Conservation (phyloP, 805 yeast species). For the Naumovozyma dairenensis region DNA sequence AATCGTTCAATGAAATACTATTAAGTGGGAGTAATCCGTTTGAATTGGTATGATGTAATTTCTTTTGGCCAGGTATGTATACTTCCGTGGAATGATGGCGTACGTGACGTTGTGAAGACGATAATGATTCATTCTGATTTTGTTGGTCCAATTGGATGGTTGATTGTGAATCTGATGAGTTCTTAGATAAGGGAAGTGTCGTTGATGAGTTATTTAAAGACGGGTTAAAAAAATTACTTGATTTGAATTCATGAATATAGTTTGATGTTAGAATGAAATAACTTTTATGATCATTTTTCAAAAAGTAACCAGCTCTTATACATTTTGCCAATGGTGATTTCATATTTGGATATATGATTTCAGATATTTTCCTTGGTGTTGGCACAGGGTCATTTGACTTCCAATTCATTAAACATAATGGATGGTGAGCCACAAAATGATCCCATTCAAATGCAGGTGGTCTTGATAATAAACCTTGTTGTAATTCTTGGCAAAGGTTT, state of each 20-base stretch:
- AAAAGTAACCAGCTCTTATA: slow-evolving; percentile 49
- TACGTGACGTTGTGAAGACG: no score
- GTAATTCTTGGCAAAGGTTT: slow-evolving; percentile 36
- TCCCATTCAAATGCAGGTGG: slow-evolving; percentile 66
- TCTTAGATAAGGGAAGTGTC: not conserved
- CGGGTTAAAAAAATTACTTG: slow-evolving; percentile 25
- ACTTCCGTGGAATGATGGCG: no score
- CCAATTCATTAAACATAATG: slow-evolving; percentile 32
- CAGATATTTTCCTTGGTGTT: slow-evolving; percentile 38
- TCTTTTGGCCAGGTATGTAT: no score
- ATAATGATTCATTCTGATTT: no score
- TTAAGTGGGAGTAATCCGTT: slow-evolving; percentile 31
- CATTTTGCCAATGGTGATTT: slow-evolving; percentile 41
- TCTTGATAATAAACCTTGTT: slow-evolving; percentile 39
- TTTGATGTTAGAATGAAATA: slow-evolving; percentile 62
- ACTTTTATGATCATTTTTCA: slow-evolving; percentile 53
- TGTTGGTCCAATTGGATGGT: slow-evolving; percentile 32
- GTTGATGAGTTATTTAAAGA: not conserved
- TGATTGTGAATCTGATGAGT: not conserved
- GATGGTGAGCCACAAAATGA: slow-evolving; percentile 42
- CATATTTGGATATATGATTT: slow-evolving; percentile 44
- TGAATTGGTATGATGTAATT: no score
- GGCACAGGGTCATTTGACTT: slow-evolving; percentile 34
- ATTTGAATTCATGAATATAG: slow-evolving; percentile 56
- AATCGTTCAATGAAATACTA: slow-evolving; percentile 33